Evolutionary conservation across 2,329 filamentous ascomycete species (phyloP), one percentile per base, ranked within the genome.

Genomic region (Phoma sp.): DNA sequence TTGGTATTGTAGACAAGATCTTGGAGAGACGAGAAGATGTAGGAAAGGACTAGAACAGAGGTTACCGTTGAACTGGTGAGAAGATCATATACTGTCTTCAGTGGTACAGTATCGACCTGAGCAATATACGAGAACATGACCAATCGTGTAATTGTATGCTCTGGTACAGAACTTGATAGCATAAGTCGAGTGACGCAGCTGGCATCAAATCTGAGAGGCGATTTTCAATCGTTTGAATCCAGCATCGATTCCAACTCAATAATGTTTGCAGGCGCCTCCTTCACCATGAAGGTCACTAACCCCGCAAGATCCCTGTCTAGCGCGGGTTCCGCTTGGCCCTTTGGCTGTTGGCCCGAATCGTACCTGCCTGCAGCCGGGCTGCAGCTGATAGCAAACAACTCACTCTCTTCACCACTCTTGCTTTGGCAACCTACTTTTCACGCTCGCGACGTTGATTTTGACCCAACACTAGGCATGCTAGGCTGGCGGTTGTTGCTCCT

Each of bases 1-100:
- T 96, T 76, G 95, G 95, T 0, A 91, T 99, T 65, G 87, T 99
- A 57, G 95, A 99, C 74, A 87, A 93, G 77, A 93, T 99, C 56
- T 72, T 99, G 65, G 73, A 87, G 39, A 83, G 83, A 78, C 82
- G 91, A 65, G 78, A 79, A 20, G 78, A 78, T 17, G 71, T 74
- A 26, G 77, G 79, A 42, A 77, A 74, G 40, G 64, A 71, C 28
- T 69, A 66, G 45, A 60, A n/a, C n/a, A 69, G 34, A 64, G 64
- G 32, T 62, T 43, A 60, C 21, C 28, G 11, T 5, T 2, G 15
- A 15, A 28, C 12, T 9, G 14, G 21, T 2, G 28, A 23, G 39
- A 42, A 18, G 12, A 21, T 12, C 17, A 18, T 11, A 14, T 15
- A 15, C 26, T 33, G 18, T 12, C 11, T 12, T 14, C 6, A 25